Evolutionary conservation across 768 basidiomycete species (phyloP).

Genomic region (Tricholoma furcatifolium): DNA sequence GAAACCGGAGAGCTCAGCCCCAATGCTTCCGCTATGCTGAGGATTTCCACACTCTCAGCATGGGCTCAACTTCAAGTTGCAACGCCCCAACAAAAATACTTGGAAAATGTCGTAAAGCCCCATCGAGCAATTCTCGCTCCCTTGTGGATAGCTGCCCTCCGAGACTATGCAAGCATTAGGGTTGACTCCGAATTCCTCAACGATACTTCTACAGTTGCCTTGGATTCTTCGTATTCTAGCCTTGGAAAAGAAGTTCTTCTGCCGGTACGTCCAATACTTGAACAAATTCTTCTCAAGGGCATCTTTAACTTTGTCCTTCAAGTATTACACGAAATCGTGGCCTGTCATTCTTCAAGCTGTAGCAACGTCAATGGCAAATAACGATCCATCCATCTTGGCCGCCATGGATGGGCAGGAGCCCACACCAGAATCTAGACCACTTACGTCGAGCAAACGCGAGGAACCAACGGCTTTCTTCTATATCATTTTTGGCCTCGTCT

Average conservation of each 20-base stretch:
- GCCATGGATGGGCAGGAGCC: constrained; percentile 80
- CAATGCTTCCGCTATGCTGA: constrained; percentile 93
- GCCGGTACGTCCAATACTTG: constrained; percentile 57
- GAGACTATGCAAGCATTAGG: constrained; percentile 90
- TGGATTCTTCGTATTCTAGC: constrained; percentile 84
- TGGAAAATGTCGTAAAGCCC: constrained; percentile 79
- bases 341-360: constrained; percentile 82
- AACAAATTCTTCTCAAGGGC: background rate
- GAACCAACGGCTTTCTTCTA: constrained; percentile 86
- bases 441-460: constrained; percentile 31
- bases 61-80: constrained; percentile 94
- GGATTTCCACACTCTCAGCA: constrained; percentile 88
- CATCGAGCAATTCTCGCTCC: constrained; percentile 71
- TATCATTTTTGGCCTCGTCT: constrained; percentile 90
- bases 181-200: constrained; percentile 86
- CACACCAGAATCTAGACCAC: constrained; percentile 20
- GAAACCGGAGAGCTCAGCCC: constrained; percentile 86
- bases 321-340: constrained; percentile 92
- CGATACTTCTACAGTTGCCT: constrained; percentile 67
- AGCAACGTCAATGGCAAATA: constrained; percentile 70
- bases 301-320: constrained; percentile 6
- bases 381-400: constrained; percentile 65
- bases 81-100: constrained; percentile 68
- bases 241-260: constrained; percentile 88
- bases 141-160: constrained; percentile 84